Evolutionary conservation across 73 alveolate species (phyloP).

Genomic region (Breviolum minutum): DNA sequence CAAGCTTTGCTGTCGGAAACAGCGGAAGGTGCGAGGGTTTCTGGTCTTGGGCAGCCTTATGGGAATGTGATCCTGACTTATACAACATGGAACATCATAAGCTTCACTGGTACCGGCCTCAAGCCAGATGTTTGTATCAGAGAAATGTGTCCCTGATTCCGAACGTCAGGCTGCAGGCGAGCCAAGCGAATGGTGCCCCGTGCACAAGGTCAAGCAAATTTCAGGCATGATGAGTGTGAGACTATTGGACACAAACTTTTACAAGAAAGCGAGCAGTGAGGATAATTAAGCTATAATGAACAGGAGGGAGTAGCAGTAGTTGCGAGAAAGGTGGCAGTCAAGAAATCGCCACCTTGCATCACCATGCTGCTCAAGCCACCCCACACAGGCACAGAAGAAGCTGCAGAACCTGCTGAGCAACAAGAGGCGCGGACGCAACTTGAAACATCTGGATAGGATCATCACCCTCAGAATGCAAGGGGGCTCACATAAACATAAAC

Average conservation of each 20-base stretch:
- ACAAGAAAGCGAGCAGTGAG: background rate
- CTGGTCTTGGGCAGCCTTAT: background rate
- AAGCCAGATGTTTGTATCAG: background rate
- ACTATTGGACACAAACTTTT: too few species aligned
- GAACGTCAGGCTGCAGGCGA: slow-evolving; percentile 65
- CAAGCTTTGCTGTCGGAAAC: slow-evolving; percentile 92
- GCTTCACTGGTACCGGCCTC: too few species aligned
- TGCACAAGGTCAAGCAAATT: slow-evolving; percentile 55
- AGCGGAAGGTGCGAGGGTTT: slow-evolving; percentile 31
- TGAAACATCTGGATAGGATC: background rate
- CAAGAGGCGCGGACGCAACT: background rate
- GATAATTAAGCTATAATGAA: too few species aligned
- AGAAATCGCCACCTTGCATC: too few species aligned
- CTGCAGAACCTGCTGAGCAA: background rate
- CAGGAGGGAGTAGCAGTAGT: too few species aligned
- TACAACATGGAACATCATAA: background rate
- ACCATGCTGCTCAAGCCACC: background rate
- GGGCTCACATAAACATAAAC: too few species aligned
- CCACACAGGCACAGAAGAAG: background rate
- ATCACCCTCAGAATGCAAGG: too few species aligned
- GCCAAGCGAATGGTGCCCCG: slow-evolving; percentile 70
- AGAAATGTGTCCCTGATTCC: too few species aligned
- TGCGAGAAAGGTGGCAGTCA: too few species aligned
- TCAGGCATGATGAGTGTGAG: background rate
- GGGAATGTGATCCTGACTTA: background rate